Conservation (phyloP, 2,329 filamentous ascomycete species). For the Mariannaea elegans region DNA sequence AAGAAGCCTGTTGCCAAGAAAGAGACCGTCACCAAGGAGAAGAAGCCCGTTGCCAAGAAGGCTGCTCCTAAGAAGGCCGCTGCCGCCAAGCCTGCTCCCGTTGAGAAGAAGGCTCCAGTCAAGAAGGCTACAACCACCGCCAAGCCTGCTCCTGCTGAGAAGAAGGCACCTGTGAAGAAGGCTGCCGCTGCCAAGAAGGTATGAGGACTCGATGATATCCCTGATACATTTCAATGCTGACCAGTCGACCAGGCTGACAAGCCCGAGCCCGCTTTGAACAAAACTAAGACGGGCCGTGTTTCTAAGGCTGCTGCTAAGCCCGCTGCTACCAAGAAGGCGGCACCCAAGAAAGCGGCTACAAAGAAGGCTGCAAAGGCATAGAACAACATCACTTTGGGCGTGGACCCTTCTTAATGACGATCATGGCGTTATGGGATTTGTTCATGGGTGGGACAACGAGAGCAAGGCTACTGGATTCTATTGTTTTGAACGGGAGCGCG, state of each 20-base stretch:
- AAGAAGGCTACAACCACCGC: conserved; percentile 44
- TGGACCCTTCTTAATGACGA: conserved; percentile 49
- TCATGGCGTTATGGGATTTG: conserved; percentile 47
- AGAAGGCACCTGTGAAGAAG: conserved; percentile 41
- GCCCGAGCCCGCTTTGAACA: conserved; percentile 73
- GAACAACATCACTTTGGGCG: conserved; percentile 29
- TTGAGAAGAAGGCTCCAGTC: conserved; percentile 39
- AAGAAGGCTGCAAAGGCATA: conserved; percentile 60
- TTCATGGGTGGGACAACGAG: conserved; percentile 38
- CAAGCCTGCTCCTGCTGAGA: conserved; percentile 38
- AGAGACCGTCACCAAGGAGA: conserved; percentile 45
- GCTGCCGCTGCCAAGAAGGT: conserved; percentile 36
- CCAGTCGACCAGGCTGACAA: conserved; percentile 20
- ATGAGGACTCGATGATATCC: background rate
- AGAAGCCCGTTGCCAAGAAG: conserved; percentile 46
- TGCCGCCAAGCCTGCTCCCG: conserved; percentile 40
- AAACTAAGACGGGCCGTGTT: conserved; percentile 88
- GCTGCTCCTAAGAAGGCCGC: conserved; percentile 42
- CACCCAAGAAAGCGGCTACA: conserved; percentile 51
- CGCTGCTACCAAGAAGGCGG: conserved; percentile 54
- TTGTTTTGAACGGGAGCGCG: conserved; percentile 39
- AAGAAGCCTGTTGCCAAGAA: conserved; percentile 47
- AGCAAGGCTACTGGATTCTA: conserved; percentile 39
- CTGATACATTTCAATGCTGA: background rate
- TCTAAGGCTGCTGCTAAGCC: conserved; percentile 71